phyloP scores from a whole-genome alignment of 2,329 filamentous ascomycete species.

The Aspergillus costaricaensis region DNA sequence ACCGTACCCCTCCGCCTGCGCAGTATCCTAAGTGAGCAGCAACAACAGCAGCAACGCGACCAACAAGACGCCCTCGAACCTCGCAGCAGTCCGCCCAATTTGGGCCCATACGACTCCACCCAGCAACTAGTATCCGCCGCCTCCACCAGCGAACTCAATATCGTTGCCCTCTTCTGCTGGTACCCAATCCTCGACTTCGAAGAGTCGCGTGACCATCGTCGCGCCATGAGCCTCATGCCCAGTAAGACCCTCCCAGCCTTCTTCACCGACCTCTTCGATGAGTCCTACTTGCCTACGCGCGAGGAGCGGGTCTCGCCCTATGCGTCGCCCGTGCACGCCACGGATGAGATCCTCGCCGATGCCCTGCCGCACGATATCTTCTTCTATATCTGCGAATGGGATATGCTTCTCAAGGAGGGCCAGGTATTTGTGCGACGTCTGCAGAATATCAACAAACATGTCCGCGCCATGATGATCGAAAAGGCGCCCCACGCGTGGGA shows the following conservation, averaged over 20 bases:
- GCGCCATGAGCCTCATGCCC: conserved; percentile 56
- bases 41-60: no score
- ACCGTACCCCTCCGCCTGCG: conserved; percentile 62
- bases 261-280: conserved; percentile 53
- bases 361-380: conserved; percentile 62
- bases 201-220: conserved; percentile 59
- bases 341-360: conserved; percentile 54
- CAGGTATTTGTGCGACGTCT: conserved; percentile 47
- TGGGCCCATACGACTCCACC: conserved; percentile 36
- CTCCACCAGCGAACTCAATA: conserved; percentile 46
- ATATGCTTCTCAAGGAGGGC: conserved; percentile 66
- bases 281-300: conserved; percentile 50
- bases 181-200: conserved; percentile 66
- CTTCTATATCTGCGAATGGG: conserved; percentile 65
- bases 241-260: conserved; percentile 51
- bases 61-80: no score
- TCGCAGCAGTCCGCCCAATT: background rate
- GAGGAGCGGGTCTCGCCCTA: conserved; percentile 58
- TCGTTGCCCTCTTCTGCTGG: conserved; percentile 61
- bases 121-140: conserved; percentile 37
- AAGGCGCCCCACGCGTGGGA: conserved; percentile 52
- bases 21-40: conserved; percentile 34
- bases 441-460: conserved; percentile 45
- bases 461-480: conserved; percentile 49
- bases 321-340: conserved; percentile 60